These are phyloP conservation scores for Teunomyces lycoperdinae DNA, from an alignment of 805 yeast genomes.

Conservation along the genomic window DNA sequence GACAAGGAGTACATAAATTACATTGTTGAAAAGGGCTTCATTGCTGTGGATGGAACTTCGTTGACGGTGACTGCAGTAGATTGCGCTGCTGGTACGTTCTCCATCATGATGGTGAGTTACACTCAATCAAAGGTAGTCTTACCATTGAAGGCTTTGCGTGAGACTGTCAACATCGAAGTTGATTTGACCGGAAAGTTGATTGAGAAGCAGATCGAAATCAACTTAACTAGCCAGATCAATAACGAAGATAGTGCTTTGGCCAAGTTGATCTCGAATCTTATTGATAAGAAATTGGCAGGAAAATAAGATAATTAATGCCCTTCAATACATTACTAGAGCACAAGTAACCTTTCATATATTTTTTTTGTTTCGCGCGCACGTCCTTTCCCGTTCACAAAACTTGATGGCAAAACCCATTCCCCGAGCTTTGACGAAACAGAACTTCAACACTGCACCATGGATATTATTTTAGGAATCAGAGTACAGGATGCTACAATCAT, in stretches of 20 bases:
- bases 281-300: conserved; percentile 27
- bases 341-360: background rate
- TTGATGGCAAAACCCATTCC: conserved; percentile 3
- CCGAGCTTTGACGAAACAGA: background rate
- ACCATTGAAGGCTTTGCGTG: conserved; percentile 63
- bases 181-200: conserved; percentile 91
- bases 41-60: conserved; percentile 90
- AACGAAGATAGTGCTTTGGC: conserved; percentile 50
- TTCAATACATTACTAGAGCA: background rate
- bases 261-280: conserved; percentile 38
- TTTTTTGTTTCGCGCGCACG: background rate
- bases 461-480: conserved; percentile 82
- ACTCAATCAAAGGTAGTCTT: conserved; percentile 80
- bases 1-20: conserved; percentile 62
- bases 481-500: conserved; percentile 77
- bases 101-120: conserved; percentile 88
- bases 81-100: conserved; percentile 52
- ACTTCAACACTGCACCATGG: conserved; percentile 51
- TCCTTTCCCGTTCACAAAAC: background rate
- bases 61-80: conserved; percentile 83
- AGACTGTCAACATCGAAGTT: conserved; percentile 83
- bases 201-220: conserved; percentile 74
- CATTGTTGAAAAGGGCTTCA: conserved; percentile 93
- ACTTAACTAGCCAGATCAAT: conserved; percentile 52
- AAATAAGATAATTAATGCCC: background rate